Base-by-base conservation (phyloP, 2,329 filamentous ascomycete genomes). In the Neonectria magnoliae region DNA sequence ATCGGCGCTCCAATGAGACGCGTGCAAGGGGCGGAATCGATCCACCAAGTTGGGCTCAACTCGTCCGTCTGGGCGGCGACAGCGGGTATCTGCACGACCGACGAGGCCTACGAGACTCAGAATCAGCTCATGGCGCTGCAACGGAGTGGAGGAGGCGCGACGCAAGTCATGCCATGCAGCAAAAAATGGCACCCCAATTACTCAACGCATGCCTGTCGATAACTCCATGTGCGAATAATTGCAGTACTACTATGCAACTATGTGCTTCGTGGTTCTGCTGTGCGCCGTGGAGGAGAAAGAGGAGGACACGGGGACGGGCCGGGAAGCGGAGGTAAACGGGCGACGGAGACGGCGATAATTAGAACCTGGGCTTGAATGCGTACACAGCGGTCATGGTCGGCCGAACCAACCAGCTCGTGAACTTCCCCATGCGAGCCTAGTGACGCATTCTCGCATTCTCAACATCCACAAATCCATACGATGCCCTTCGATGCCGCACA, bases 151-250 rank as follows among this genome's bases (percentile, higher is more conserved):
- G 63, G 62, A 53, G 48, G 20, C 20, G 41, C 25, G 58, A 65
- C 63, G 65, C 68, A 73, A 68, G 70, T 69, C 67, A 71, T 74
- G 65, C 60, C 65, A 66, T 73, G 65, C 68, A 69, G 62, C 25
- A 25, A 25, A 70, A 53, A 66, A 53, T 58, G 51, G 36, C 38
- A 16, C 33, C 36, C 36, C 22, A 62, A 56, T 51, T 27, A 50
- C 44, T 33, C 51, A 33, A 44, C 51, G 58, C 36, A 38, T 38
- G 36, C 36, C 14, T 38, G 36, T 16, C 36, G 36, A 38, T 14
- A 38, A 38, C 36, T 33, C 29, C 9, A 29, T 29, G 29, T 29
- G 9, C 7, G 27, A 5, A 29, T 29, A 29, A 8, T 10, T 29
- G 22, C 22, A 29, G 6, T 29, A 29, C 27, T 29, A 10, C 27